Evolutionary conservation across 768 basidiomycete species (phyloP), one percentile per base, ranked within the genome.

Genomic region (Russula olivacea): DNA sequence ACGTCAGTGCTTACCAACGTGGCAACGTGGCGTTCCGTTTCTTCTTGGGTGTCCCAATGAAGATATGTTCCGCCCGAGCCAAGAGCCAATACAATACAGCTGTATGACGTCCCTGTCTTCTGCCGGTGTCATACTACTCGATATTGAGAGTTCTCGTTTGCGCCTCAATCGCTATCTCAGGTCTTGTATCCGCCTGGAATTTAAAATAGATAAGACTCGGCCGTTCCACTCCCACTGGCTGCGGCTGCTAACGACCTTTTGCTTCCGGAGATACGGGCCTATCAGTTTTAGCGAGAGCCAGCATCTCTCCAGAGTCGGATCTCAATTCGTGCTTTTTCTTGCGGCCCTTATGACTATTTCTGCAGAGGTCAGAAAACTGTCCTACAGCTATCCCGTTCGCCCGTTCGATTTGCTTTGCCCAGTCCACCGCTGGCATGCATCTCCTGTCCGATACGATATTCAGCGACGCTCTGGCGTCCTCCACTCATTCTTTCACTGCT

Each of bases 391-490:
- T 55, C 15, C 28, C 28, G 28, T 28, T n/a, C n/a, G n/a, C 28
- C 34, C 49, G 11, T 53, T 25, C 38, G 38, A 15, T 38, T 38
- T 15, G 38, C 15, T 21, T 41, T 30, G 19, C 41, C 38, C 21
- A 47, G 30, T 25, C 51, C 34, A 17, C 45, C 38, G 5, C 38
- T 40, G 38, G 2, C 49, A 66, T 68, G 66, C 61, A 43, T 25
- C 61, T 57, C 55, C 58, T 58, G 51, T 61, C 56, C 32, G 34
- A 53, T 38, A 25, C 25, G 14, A 19, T 58, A 15, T 36, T 65
- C 38, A 45, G 41, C 30, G 63, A 54, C 14, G 59, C 36, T 19
- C 45, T 65, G n/a, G 21, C 49, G 6, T 57, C 60, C 30, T 52
- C 45, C 41, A 34, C 43, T 17, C n/a, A 56, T 3, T 51, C 54